Conservation (phyloP, 371 early-diverging fungal species). For the Lichtheimia ornata region DNA sequence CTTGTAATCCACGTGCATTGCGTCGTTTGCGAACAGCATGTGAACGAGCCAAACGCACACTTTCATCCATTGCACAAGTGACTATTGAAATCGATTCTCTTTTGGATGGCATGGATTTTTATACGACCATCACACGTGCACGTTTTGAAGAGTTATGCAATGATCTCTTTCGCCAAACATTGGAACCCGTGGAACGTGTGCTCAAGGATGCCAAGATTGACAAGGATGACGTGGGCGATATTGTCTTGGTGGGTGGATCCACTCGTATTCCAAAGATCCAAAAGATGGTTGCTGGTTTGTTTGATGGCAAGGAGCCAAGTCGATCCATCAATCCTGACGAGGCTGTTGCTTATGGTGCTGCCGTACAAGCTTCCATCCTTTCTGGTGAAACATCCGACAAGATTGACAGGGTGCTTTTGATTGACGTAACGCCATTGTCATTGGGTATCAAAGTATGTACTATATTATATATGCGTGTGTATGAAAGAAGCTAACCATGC, state of each 20-base stretch:
- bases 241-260: conserved; percentile 98
- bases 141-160: conserved; percentile 96
- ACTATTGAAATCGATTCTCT: conserved; percentile 93
- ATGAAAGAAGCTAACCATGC: too few relatives aligned
- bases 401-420: conserved; percentile 74
- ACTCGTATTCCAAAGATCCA: conserved; percentile 99
- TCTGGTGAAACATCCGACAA: conserved; percentile 73
- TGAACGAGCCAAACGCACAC: conserved; percentile 95
- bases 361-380: conserved; percentile 92
- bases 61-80: conserved; percentile 87
- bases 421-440: conserved; percentile 92
- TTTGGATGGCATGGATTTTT: conserved; percentile 89
- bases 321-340: conserved; percentile 97
- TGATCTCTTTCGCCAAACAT: conserved; percentile 89
- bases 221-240: conserved; percentile 87
- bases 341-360: conserved; percentile 98
- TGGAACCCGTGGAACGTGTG: conserved; percentile 94
- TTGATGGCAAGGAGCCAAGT: conserved; percentile 95
- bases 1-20: conserved; percentile 84
- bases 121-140: conserved; percentile 94
- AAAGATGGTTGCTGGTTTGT: conserved; percentile 96
- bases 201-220: conserved; percentile 90
- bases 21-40: conserved; percentile 94
- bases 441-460: conserved; percentile 77
- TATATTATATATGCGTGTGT: too few relatives aligned